Conservation (phyloP, 2,329 filamentous ascomycete species). For the Cyanodermella asteris region DNA sequence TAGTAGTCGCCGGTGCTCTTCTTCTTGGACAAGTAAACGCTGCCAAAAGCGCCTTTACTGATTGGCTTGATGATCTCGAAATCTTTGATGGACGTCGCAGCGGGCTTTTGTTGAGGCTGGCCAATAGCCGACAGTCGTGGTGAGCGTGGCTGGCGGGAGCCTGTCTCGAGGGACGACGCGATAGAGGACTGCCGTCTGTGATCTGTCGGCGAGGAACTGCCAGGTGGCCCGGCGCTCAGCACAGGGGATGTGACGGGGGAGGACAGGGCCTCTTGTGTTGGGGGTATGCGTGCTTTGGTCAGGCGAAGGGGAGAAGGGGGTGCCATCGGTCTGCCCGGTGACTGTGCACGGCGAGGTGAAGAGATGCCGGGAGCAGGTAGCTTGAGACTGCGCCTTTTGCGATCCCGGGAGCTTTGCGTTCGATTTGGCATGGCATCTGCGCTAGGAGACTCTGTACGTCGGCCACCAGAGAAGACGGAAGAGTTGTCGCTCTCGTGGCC, state of each 20-base stretch:
- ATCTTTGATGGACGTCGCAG: slow-evolving; percentile 92
- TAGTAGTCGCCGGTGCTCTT: slow-evolving; percentile 97
- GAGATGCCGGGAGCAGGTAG: slow-evolving; percentile 57
- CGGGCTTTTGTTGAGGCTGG: slow-evolving; percentile 66
- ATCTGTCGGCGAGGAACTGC: slow-evolving; percentile 44
- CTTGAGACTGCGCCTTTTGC: slow-evolving; percentile 70
- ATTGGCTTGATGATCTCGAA: slow-evolving; percentile 99
- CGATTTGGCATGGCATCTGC: slow-evolving; percentile 65
- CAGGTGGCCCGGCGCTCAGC: slow-evolving; percentile 49
- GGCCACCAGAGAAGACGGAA: slow-evolving; percentile 47
- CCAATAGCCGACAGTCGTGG: slow-evolving; percentile 58
- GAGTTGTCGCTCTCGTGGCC: slow-evolving; percentile 83
- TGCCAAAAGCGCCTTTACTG: slow-evolving; percentile 94
- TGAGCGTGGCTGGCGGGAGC: slow-evolving; percentile 48
- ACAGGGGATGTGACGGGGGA: slow-evolving; percentile 85
- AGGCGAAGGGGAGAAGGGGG: slow-evolving; percentile 76
- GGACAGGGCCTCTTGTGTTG: slow-evolving; percentile 30
- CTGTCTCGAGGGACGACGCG: slow-evolving; percentile 51
- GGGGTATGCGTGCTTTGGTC: slow-evolving; percentile 52
- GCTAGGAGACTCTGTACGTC: slow-evolving; percentile 70
- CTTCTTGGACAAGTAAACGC: slow-evolving; percentile 95
- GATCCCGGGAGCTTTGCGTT: slow-evolving; percentile 56
- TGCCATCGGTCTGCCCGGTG: slow-evolving; percentile 52
- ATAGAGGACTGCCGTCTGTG: slow-evolving; percentile 69
- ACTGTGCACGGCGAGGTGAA: slow-evolving; percentile 70